A percentile compares a stretch with the other conserved stretches of the same genome.
These are phyloP conservation scores for Myriangium duriaei DNA, from an alignment of 2,329 filamentous ascomycete species.

Conservation along the genomic window DNA sequence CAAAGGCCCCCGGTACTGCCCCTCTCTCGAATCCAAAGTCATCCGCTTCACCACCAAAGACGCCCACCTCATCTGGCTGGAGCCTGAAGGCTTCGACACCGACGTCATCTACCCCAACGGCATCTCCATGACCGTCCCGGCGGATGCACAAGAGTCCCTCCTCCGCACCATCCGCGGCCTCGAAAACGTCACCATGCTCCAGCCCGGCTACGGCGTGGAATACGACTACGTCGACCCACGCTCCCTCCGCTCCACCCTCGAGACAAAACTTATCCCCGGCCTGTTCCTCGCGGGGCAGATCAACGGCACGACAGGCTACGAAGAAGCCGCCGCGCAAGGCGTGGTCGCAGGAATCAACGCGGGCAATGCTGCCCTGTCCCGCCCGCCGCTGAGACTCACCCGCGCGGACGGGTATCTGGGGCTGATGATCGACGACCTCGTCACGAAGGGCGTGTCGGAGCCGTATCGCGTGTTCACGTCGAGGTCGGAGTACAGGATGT, in stretches of 20 bases:
- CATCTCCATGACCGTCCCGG: constrained; percentile 90
- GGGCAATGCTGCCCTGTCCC: constrained; percentile 60
- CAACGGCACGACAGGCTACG: constrained; percentile 95
- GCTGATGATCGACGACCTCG: constrained; percentile 95
- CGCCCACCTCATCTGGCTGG: constrained; percentile 86
- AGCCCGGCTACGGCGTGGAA: constrained; percentile 92
- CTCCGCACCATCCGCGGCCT: constrained; percentile 80
- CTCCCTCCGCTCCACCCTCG: constrained; percentile 72
- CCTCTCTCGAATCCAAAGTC: constrained; percentile 87
- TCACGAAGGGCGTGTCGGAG: constrained; percentile 92
- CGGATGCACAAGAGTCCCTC: constrained; percentile 71
- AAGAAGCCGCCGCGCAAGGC: constrained; percentile 91
- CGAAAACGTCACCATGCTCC: constrained; percentile 81
- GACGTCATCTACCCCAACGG: constrained; percentile 92
- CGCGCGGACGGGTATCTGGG: constrained; percentile 91
- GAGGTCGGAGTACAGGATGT: constrained; percentile 90
- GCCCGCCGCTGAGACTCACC: constrained; percentile 54
- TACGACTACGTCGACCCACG: constrained; percentile 98
- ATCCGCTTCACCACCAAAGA: constrained; percentile 73
- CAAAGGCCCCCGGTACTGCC: constrained; percentile 88
- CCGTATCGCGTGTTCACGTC: constrained; percentile 98
- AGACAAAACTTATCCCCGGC: constrained; percentile 82
- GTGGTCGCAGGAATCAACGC: constrained; percentile 90
- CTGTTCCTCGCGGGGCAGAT: constrained; percentile 93
- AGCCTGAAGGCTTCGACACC: constrained; percentile 86